Base-by-base conservation (phyloP, 2,329 filamentous ascomycete genomes). In the Talaromyces sp. region DNA sequence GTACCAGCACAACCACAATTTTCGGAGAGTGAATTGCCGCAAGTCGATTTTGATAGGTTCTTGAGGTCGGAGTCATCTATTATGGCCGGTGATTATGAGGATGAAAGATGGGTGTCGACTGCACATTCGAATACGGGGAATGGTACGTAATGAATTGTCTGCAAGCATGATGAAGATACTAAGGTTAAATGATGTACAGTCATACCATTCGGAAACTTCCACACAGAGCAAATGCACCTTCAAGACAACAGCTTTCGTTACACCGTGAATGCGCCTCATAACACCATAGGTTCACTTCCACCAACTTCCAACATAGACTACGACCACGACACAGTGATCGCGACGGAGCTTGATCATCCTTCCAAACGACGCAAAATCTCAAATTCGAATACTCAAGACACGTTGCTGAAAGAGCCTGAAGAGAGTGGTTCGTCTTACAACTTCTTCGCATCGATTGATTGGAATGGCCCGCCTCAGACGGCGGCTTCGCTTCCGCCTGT, bases 11-110 rank as follows among this genome's bases (percentile, higher is more conserved):
- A 56, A 41, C 19, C 52, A 7, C 61, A 45, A 22, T 25, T 62
- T 19, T 59, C 68, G 11, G 69, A 68, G 9, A 67, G 67, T 13
- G 69, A 73, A 17, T 62, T 78, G 1, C 66, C 64, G 5, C 69
- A 66, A 8, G 70, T 79, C 25, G 74, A 78, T 63, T 79, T 79
- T 33, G 76, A 80, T 64, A 69, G 74, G n/a, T 79, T 75, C 37
- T 54, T 79, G 41, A 56, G 66, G 35, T 68, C 68, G 9, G 72
- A 76, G 54, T 73, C 75, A 0, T 76, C 75, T 56, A 72, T 72
- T 33, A 64, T 52, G 59, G 50, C 59, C 2, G 64, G 64, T 15
- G 64, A 66, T 33, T 62, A 66, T 43, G 65, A 73, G 31, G 76
- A 77, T 68, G 73, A 77, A 61, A 71, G 69, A 66, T 77, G 75